phyloP scores from a whole-genome alignment of 345 rosid genomes.

The Ceriops decandra region DNA sequence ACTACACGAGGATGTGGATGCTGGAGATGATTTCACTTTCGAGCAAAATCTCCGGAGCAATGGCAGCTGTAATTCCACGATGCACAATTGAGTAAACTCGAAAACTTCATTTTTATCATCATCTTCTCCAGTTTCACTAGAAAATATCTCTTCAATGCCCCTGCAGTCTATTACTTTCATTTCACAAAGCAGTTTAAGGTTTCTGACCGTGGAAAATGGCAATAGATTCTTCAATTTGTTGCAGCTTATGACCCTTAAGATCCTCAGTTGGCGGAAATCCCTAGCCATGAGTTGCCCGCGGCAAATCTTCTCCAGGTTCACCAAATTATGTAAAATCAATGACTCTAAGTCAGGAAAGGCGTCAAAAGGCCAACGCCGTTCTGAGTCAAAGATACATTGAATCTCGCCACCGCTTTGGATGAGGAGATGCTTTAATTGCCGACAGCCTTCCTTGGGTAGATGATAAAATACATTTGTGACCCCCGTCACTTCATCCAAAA shows the following conservation, averaged over 20 bases:
- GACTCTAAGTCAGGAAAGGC: slow-evolving; percentile 25
- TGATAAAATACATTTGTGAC: neutral
- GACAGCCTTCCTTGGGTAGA: slow-evolving; percentile 7
- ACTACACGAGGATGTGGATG: too few species aligned
- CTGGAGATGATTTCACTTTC: too few species aligned
- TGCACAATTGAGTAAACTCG: slow-evolving; percentile 2
- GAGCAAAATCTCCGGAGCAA: too few species aligned
- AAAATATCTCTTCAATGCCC: slow-evolving; percentile 17
- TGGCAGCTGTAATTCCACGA: neutral
- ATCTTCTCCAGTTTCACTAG: neutral
- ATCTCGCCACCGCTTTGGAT: neutral
- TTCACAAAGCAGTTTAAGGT: slow-evolving; percentile 13
- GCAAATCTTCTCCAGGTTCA: slow-evolving; percentile 24
- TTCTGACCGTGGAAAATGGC: slow-evolving; percentile 16
- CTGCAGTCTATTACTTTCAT: slow-evolving; percentile 17
- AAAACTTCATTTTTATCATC: neutral
- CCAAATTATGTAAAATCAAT: slow-evolving; percentile 8
- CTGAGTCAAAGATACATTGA: neutral
- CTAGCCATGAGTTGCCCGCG: neutral
- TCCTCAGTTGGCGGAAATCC: slow-evolving; percentile 14
- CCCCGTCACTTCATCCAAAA: slow-evolving; percentile 1
- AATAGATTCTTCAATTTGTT: slow-evolving; percentile 17
- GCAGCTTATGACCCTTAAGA: slow-evolving; percentile 14
- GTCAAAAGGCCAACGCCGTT: neutral
- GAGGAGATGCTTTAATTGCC: neutral